Percentiles rank a stretch among this genome's conserved stretches.
These are phyloP conservation scores for Huntiella savannae DNA, from an alignment of 2,329 filamentous ascomycete genomes.

Conservation along the genomic window DNA sequence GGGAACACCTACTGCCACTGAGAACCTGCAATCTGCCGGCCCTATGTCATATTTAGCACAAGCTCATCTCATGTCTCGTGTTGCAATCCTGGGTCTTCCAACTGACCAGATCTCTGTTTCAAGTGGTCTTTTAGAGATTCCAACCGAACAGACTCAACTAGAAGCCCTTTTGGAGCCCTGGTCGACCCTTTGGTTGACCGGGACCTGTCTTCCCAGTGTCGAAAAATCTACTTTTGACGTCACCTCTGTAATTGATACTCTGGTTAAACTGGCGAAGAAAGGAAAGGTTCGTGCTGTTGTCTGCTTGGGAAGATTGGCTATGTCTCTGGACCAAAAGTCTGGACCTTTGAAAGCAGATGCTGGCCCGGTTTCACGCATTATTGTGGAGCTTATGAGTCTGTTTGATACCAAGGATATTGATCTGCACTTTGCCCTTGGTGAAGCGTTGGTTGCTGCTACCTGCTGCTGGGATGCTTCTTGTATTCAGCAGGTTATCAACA, in stretches of 20 bases:
- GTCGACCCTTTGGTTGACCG: conserved; percentile 28
- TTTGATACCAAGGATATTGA: conserved; percentile 75
- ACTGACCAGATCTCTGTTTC: no score
- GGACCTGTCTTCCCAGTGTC: conserved; percentile 20
- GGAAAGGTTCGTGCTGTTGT: conserved; percentile 66
- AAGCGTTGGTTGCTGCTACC: conserved; percentile 62
- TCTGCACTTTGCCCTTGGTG: conserved; percentile 76
- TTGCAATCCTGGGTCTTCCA: no score
- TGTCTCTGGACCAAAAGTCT: conserved; percentile 31
- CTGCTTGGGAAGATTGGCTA: conserved; percentile 59
- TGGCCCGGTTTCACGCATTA: conserved; percentile 26
- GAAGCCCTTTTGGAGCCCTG: conserved; percentile 27
- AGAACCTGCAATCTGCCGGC: no score
- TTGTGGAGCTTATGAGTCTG: conserved; percentile 53
- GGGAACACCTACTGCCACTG: no score
- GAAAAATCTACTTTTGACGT: conserved; percentile 9
- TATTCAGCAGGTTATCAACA: conserved; percentile 55
- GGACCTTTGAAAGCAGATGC: conserved; percentile 15
- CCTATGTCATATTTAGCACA: no score
- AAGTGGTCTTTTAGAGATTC: no score
- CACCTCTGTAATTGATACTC: conserved; percentile 34
- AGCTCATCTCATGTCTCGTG: no score
- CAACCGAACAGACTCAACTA: conserved; percentile 13
- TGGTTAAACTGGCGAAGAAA: conserved; percentile 53
- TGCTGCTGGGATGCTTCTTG: conserved; percentile 71